Percentiles rank a stretch among this genome's conserved stretches.
These are phyloP conservation scores for Triticum monococcum DNA, from an alignment of 176 grass and related monocot species.

Conservation along the genomic window DNA sequence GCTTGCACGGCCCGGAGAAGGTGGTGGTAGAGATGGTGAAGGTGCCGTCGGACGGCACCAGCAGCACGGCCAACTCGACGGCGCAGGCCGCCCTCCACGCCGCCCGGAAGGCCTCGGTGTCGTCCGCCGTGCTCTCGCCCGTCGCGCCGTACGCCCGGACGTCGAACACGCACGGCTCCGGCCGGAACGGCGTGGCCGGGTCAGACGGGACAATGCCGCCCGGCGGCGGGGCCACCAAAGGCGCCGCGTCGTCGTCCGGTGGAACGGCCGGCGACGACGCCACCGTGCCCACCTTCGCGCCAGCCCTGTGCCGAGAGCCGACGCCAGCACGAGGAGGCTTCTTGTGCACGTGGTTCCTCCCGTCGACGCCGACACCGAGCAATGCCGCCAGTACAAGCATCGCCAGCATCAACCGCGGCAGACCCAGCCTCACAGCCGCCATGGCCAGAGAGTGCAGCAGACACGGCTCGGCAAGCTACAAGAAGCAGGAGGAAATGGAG, in stretches of 20 bases:
- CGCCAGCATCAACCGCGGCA: constrained; percentile 16
- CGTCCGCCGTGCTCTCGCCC: constrained; percentile 62
- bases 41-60: constrained; percentile 68
- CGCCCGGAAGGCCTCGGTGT: constrained; percentile 68
- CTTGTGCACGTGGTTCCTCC: constrained; percentile 72
- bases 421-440: background rate
- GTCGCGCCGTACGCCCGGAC: constrained; percentile 70
- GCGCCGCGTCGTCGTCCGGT: background rate
- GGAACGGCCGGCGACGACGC: constrained; percentile 40
- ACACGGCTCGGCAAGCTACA: background rate
- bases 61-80: constrained; percentile 46
- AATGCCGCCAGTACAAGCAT: constrained; percentile 16
- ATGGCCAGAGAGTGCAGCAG: background rate
- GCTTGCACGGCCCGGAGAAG: constrained; percentile 78
- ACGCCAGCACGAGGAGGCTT: constrained; percentile 19
- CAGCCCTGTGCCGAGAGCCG: background rate
- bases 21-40: constrained; percentile 80
- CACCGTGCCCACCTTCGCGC: constrained; percentile 2
- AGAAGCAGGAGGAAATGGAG: constrained; percentile 12
- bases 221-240: background rate
- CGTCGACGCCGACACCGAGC: constrained; percentile 27
- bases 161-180: constrained; percentile 63
- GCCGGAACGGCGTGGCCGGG: constrained; percentile 34
- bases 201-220: constrained; percentile 43
- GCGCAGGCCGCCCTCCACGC: constrained; percentile 74